A percentile compares a stretch with the other conserved stretches of the same genome.
Evolutionary conservation across 768 basidiomycete species (phyloP).

Genomic region (Auricularia cornea): DNA sequence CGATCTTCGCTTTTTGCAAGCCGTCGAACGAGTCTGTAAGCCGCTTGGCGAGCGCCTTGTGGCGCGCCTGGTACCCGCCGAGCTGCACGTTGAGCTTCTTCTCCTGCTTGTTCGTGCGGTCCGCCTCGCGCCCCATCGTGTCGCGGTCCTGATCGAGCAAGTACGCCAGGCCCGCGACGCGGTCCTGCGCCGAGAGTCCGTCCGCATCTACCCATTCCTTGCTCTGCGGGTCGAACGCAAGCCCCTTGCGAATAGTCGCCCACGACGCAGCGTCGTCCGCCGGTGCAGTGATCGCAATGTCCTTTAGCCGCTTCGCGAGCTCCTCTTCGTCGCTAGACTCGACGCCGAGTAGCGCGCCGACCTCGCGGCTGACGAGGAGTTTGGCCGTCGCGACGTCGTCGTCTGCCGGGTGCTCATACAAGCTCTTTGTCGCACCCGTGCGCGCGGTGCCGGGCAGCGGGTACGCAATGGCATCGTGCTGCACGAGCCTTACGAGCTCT

Average conservation of each 20-base stretch:
- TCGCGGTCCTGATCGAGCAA: constrained; percentile 58
- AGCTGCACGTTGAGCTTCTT: constrained; percentile 82
- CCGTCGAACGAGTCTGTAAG: constrained; percentile 62
- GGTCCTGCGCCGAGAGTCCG: constrained; percentile 47
- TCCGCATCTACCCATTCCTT: constrained; percentile 61
- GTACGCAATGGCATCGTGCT: constrained; percentile 80
- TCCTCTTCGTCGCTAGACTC: constrained; percentile 67
- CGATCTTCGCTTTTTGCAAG: constrained; percentile 55
- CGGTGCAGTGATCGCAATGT: constrained; percentile 7
- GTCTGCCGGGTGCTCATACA: constrained; percentile 70
- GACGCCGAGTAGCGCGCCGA: constrained; percentile 74
- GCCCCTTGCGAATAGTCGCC: constrained; percentile 54
- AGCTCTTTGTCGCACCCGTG: constrained; percentile 62
- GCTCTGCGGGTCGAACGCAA: constrained; percentile 52
- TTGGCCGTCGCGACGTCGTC: constrained; percentile 64
- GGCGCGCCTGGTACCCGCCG: constrained; percentile 85
- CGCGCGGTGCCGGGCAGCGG: constrained; percentile 82
- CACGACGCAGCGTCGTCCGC: constrained; percentile 56
- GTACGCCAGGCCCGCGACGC: constrained; percentile 53
- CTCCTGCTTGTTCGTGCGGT: constrained; percentile 75
- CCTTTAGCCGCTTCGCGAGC: constrained; percentile 17
- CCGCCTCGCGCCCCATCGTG: constrained; percentile 70
- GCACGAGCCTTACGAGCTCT: constrained; percentile 71
- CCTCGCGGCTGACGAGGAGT: constrained; percentile 64
- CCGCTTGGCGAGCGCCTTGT: constrained; percentile 54